Evolutionary conservation across 768 basidiomycete genomes (phyloP).

Genomic region (Calocera cornea): DNA sequence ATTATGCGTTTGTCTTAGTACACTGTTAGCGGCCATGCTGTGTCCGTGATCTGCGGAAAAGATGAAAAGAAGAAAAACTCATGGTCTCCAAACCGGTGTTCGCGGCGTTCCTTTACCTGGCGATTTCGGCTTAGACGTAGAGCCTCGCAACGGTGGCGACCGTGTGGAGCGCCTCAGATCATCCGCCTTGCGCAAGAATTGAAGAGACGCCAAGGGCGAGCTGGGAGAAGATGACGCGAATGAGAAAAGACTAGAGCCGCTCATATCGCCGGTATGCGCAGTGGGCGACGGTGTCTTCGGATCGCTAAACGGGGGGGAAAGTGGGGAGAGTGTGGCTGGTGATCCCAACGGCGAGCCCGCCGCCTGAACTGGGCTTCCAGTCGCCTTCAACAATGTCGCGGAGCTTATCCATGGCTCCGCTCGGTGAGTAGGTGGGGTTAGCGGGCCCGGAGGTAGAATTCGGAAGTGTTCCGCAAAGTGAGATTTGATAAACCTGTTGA

Average conservation of each 20-base stretch:
- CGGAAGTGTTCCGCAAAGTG: conserved; percentile 78
- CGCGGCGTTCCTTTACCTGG: background rate
- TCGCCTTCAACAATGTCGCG: conserved; percentile 48
- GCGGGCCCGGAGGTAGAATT: conserved; percentile 41
- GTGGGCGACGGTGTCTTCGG: conserved; percentile 21
- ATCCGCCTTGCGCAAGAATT: conserved; percentile 74
- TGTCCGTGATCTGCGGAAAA: background rate
- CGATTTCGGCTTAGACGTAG: background rate
- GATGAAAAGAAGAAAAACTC: background rate
- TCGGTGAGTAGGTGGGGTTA: conserved; percentile 33
- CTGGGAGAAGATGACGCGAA: conserved; percentile 44
- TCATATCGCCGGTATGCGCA: conserved; percentile 25
- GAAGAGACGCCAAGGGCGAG: conserved; percentile 65
- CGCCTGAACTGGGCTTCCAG: conserved; percentile 27
- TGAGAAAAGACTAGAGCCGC: conserved; percentile 34
- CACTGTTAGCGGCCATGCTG: background rate
- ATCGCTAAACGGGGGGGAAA: conserved; percentile 48
- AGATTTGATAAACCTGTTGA: conserved; percentile 62
- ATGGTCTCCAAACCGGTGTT: background rate
- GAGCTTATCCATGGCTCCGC: conserved; percentile 78
- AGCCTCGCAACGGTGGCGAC: background rate
- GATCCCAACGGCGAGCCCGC: conserved; percentile 60
- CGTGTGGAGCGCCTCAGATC: conserved; percentile 1
- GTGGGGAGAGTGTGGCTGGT: conserved; percentile 29
- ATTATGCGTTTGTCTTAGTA: background rate